Evolutionary conservation across 306 rosid species (phyloP), one percentile per base, ranked within the genome.

Genomic region (Castanospermum australe): DNA sequence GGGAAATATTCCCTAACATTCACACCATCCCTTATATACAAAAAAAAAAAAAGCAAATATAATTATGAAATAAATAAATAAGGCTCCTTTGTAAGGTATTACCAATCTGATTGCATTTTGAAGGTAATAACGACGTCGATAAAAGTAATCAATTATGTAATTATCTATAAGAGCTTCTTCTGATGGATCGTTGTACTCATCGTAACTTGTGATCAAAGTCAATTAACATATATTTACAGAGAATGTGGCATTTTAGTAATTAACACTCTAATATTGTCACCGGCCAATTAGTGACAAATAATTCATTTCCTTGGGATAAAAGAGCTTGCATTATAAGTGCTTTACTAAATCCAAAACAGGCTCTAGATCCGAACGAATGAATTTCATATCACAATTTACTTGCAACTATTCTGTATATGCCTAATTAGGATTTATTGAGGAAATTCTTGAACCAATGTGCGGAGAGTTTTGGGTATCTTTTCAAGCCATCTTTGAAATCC

Each of bases 1-100:
- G 78, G 90, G 73, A 90, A 88, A 45, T 84, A 90, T 22, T 91
- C 92, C 72, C 86, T 88, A 28, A 86, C 80, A 30, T 84, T 88
- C 30, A 79, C 87, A 30, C 84, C 85, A 63, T 74, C 38, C 69
- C 80, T 85, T 17, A 62, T n/a, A 30, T 8, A 50, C 11, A 8
- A 65, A 52, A 15, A 8, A 6, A 15, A 33, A 28, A 20, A 61
- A 61, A 71, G 47, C 25, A n/a, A n/a, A 8, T 41, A 62, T 28
- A 61, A 17, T 3, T 64, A 65, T 38, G 71, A 24, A 71, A 71
- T 69, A 47, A 32, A 22, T 2, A 5, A 4, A 66, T 17, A 54
- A 28, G 3, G 32, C 35, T 44, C 45, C 6, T 66, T 6, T 15
- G 8, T 8, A 51, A 73, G 14, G 36, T 65, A 45, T 50, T 28